phyloP scores from a whole-genome alignment of 1,139 yeast genomes.

The Martiniozyma asiatica region DNA sequence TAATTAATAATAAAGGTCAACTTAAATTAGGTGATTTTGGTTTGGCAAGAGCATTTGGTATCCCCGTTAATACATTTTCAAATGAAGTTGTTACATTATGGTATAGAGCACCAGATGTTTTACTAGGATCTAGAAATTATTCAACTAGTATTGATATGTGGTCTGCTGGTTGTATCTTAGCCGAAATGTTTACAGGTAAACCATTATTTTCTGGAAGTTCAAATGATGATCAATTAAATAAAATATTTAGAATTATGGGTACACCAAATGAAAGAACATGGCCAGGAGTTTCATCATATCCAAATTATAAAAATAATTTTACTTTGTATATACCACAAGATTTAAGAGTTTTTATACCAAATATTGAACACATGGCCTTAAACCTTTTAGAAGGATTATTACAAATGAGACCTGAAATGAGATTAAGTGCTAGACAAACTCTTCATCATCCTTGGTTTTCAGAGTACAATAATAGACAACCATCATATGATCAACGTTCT shows the following conservation, averaged over 20 bases:
- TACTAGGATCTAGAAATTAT: constrained; percentile 88
- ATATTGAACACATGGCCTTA: constrained; percentile 68
- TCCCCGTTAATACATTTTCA: constrained; percentile 93
- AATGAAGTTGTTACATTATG: constrained; percentile 96
- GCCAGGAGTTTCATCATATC: constrained; percentile 84
- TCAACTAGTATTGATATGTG: constrained; percentile 96
- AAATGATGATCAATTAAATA: constrained; percentile 84
- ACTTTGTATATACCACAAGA: constrained; percentile 76
- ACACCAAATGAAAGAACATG: constrained; percentile 92
- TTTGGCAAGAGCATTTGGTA: constrained; percentile 93
- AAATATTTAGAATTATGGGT: constrained; percentile 88
- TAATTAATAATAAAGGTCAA: constrained; percentile 86
- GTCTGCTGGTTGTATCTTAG: constrained; percentile 97
- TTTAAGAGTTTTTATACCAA: constrained; percentile 63
- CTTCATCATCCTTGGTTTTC: constrained; percentile 94
- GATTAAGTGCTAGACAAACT: constrained; percentile 87
- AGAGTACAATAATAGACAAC: constrained; percentile 52
- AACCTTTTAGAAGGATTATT: constrained; percentile 66
- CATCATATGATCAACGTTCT: too few relatives aligned
- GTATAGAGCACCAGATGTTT: constrained; percentile 97
- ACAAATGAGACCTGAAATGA: constrained; percentile 85
- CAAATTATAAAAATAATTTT: constrained; percentile 76
- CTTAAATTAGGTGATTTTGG: constrained; percentile 96
- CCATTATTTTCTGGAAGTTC: constrained; percentile 95
- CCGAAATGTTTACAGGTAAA: constrained; percentile 97